These are phyloP conservation scores for Quercus ilex DNA, from an alignment of 306 rosid genomes.

Conservation along the genomic window DNA sequence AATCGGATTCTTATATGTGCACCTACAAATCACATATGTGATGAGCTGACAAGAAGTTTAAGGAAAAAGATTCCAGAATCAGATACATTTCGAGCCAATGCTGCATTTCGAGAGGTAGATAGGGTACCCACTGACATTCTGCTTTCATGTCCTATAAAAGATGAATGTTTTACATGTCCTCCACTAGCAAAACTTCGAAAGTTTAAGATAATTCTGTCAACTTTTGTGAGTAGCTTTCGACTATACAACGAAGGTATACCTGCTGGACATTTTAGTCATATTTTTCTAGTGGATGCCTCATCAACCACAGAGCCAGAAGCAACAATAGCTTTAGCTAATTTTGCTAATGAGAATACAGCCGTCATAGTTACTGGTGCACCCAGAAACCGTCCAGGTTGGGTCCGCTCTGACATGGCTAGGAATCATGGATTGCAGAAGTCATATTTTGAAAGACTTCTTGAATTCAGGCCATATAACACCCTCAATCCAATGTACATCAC, in stretches of 20 bases:
- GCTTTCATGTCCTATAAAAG: slow-evolving; percentile 16
- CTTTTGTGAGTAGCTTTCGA: slow-evolving; percentile 31
- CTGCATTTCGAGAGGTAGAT: not conserved
- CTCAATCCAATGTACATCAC: slow-evolving; percentile 1
- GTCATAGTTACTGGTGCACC: slow-evolving; percentile 29
- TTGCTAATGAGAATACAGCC: slow-evolving; percentile 14
- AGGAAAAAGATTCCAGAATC: too few relatives aligned
- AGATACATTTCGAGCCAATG: too few relatives aligned
- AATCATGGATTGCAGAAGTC: slow-evolving; percentile 25
- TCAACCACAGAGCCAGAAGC: slow-evolving; percentile 33
- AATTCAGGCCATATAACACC: not conserved
- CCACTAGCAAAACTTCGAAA: not conserved
- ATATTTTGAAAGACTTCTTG: slow-evolving; percentile 26
- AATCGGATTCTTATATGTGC: too few relatives aligned
- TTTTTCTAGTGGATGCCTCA: slow-evolving; percentile 40
- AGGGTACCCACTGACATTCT: slow-evolving; percentile 33
- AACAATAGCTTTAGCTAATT: slow-evolving; percentile 24
- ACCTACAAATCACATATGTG: too few relatives aligned
- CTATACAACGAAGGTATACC: too few relatives aligned
- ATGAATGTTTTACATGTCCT: slow-evolving; percentile 34
- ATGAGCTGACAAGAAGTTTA: too few relatives aligned
- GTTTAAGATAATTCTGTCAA: slow-evolving; percentile 38
- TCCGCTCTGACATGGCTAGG: slow-evolving; percentile 23
- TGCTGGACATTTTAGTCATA: slow-evolving; percentile 32
- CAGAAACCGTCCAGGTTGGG: not conserved